phyloP scores from a whole-genome alignment of 768 basidiomycete genomes.

The Amanita subjunquillea region DNA sequence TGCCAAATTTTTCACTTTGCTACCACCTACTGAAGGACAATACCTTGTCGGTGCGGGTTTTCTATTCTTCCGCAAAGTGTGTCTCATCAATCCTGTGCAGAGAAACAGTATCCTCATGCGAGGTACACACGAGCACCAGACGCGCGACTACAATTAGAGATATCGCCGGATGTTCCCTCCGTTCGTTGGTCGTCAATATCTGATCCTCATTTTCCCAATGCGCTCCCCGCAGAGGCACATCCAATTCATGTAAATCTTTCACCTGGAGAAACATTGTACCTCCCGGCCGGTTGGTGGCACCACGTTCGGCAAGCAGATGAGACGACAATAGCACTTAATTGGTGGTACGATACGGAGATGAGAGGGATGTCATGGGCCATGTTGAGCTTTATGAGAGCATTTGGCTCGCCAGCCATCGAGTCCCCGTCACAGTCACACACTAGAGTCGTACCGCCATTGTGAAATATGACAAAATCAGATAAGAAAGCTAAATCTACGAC shows the following conservation, averaged over 20 bases:
- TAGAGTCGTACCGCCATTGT: slow-evolving; percentile 10
- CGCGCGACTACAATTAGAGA: slow-evolving; percentile 18
- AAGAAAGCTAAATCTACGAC: slow-evolving; percentile 69
- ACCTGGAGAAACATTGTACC: slow-evolving; percentile 75
- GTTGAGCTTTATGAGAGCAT: slow-evolving; percentile 40
- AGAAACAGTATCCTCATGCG: slow-evolving; percentile 57
- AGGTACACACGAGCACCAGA: slow-evolving; percentile 40
- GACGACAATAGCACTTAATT: slow-evolving; percentile 66
- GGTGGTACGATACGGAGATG: slow-evolving; percentile 85
- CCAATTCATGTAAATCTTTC: slow-evolving; percentile 58
- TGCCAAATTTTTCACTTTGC: slow-evolving; percentile 73
- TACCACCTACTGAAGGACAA: slow-evolving; percentile 87
- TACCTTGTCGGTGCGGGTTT: slow-evolving; percentile 55
- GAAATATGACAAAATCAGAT: slow-evolving; percentile 71
- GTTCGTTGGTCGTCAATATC: slow-evolving; percentile 80
- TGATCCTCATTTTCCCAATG: slow-evolving; percentile 40
- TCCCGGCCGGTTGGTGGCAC: slow-evolving; percentile 95
- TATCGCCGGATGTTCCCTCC: slow-evolving; percentile 21
- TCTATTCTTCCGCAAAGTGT: neutral
- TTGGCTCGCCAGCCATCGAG: neutral
- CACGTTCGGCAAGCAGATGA: slow-evolving; percentile 65
- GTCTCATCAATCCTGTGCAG: slow-evolving; percentile 19
- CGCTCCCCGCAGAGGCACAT: slow-evolving; percentile 40
- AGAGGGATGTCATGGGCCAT: slow-evolving; percentile 62
- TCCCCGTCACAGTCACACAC: slow-evolving; percentile 8